A percentile compares a stretch with the other conserved stretches of the same genome.
Conservation (phyloP, 805 yeast genomes). For the Sungouiozyma ichnusensis region DNA sequence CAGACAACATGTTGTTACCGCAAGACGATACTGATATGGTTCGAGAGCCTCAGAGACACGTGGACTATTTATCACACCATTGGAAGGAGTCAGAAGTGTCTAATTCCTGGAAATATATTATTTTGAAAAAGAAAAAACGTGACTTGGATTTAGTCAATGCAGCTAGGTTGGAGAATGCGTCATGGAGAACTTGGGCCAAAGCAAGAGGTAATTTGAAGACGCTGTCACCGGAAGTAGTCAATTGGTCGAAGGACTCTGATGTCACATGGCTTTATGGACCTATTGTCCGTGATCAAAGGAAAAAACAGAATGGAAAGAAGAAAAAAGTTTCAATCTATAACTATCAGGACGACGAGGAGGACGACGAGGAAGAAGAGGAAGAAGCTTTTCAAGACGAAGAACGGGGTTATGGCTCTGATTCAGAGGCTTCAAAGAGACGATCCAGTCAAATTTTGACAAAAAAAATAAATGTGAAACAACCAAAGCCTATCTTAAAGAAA, state of each 20-base stretch:
- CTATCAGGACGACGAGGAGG: slow-evolving; percentile 2
- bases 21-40: slow-evolving; percentile 79
- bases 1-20: slow-evolving; percentile 31
- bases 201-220: slow-evolving; percentile 68
- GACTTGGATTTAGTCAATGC: slow-evolving; percentile 62
- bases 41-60: slow-evolving; percentile 79
- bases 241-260: slow-evolving; percentile 95
- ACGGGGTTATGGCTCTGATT: slow-evolving; percentile 32
- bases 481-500: slow-evolving; percentile 83
- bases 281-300: slow-evolving; percentile 17
- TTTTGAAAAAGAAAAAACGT: slow-evolving; percentile 51
- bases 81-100: slow-evolving; percentile 94
- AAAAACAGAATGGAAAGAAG: slow-evolving; percentile 1
- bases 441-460: not conserved
- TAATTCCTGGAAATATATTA: slow-evolving; percentile 91
- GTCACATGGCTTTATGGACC: slow-evolving; percentile 99
- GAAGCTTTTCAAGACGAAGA: slow-evolving; percentile 8
- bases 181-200: slow-evolving; percentile 98
- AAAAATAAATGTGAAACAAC: slow-evolving; percentile 17
- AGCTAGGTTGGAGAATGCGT: slow-evolving; percentile 77
- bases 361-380: slow-evolving; percentile 1
- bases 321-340: slow-evolving; percentile 1
- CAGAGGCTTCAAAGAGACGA: slow-evolving; percentile 23
- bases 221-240: slow-evolving; percentile 80
- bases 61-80: slow-evolving; percentile 87